phyloP scores from a whole-genome alignment of 331 rosid genomes.

The Dryas integrifolia region DNA sequence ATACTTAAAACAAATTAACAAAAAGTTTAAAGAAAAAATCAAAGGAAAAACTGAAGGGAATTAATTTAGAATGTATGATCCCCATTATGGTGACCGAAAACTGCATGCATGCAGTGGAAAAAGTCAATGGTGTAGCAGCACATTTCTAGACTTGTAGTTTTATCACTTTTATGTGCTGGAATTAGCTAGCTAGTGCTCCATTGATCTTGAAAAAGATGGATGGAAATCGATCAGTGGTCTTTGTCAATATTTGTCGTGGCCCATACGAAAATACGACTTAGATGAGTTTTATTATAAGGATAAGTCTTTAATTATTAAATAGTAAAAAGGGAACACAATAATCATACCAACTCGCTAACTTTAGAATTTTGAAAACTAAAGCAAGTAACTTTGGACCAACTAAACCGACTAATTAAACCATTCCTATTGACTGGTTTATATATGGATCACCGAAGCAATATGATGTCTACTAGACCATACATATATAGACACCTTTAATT shows the following conservation, averaged over 20 bases:
- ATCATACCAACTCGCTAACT: constrained; percentile 36
- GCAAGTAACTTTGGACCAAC: constrained; percentile 48
- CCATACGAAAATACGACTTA: no score
- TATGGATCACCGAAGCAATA: constrained; percentile 13
- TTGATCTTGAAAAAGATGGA: neutral
- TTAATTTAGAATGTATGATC: no score
- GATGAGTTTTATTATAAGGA: no score
- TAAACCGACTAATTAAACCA: constrained; percentile 31
- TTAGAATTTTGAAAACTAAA: constrained; percentile 35
- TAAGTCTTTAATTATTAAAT: neutral
- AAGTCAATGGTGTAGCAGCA: neutral
- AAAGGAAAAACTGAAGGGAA: no score
- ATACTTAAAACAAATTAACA: no score
- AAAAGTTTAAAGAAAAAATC: no score
- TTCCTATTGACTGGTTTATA: constrained; percentile 14
- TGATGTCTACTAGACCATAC: neutral
- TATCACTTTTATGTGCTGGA: no score
- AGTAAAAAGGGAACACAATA: constrained; percentile 29
- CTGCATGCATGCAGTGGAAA: neutral
- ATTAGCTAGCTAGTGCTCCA: neutral
- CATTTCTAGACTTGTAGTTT: no score
- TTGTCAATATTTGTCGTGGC: neutral
- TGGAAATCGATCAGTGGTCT: neutral
- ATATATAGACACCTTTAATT: no score
- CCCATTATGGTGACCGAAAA: neutral